Percentiles rank a stretch among this genome's conserved stretches.
Evolutionary conservation across 441 rosid genomes (phyloP).

Genomic region (Populus hybrid): DNA sequence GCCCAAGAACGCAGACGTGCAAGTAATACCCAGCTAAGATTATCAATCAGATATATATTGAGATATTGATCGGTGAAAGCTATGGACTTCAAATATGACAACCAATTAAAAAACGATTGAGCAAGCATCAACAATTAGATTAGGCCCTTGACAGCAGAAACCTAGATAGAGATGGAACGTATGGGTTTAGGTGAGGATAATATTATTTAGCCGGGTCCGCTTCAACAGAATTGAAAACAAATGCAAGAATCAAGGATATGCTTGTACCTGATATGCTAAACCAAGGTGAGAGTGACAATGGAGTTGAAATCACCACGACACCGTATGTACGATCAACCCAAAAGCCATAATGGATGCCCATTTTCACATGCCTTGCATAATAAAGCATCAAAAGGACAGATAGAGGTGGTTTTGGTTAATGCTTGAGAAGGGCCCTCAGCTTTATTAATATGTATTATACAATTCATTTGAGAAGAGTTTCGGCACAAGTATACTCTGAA

Average conservation of each 20-base stretch:
- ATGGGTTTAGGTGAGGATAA: conserved; percentile 4
- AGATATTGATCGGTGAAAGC: conserved; percentile 4
- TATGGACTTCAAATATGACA: conserved; percentile 2
- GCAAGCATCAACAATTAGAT: conserved; percentile 24
- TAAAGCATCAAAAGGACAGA: conserved; percentile 26
- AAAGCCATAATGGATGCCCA: conserved; percentile 40
- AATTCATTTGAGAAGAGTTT: conserved; percentile 12
- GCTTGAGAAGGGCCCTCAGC: conserved; percentile 28
- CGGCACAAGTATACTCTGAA: conserved; percentile 17
- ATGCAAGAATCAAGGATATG: conserved; percentile 24
- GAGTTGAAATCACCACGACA: conserved; percentile 45
- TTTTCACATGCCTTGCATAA: conserved; percentile 11
- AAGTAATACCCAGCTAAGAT: conserved; percentile 1
- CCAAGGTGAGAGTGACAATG: conserved; percentile 30
- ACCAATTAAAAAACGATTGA: conserved; percentile 22
- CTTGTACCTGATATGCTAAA: conserved; percentile 28
- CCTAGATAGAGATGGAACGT: conserved; percentile 23
- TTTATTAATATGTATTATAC: conserved; percentile 8
- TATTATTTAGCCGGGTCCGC: conserved; percentile 27
- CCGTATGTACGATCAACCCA: conserved; percentile 33
- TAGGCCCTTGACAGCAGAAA: conserved; percentile 29
- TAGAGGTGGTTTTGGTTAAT: conserved; percentile 8
- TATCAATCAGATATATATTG: conserved; percentile 6
- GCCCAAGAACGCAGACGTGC: conserved; percentile 18
- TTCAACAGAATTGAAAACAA: conserved; percentile 5